Percentiles rank a stretch among this genome's conserved stretches.
These are phyloP conservation scores for Ophiostoma quercus DNA, from an alignment of 2,329 filamentous ascomycete species.

Conservation along the genomic window DNA sequence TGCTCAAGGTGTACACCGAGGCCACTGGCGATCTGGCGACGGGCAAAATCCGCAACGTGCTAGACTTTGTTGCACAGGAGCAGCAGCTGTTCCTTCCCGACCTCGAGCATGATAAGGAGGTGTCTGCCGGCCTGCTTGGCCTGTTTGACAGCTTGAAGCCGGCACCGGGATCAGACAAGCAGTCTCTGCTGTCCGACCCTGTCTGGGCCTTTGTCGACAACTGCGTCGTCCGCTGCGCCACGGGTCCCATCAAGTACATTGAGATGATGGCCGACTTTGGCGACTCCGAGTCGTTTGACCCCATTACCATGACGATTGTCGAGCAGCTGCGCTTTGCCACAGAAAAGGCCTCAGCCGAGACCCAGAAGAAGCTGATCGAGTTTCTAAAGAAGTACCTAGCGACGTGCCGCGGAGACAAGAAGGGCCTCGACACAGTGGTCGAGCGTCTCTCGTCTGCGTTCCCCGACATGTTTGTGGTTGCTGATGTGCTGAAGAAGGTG, in stretches of 20 bases:
- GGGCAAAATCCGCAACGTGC: constrained; percentile 48
- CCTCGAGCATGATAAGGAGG: background rate
- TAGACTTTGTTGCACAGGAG: constrained; percentile 58
- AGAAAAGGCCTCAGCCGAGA: constrained; percentile 39
- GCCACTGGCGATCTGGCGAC: constrained; percentile 46
- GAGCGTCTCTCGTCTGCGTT: background rate
- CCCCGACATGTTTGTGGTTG: background rate
- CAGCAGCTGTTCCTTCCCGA: constrained; percentile 47
- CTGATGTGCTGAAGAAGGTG: background rate
- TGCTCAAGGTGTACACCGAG: constrained; percentile 56
- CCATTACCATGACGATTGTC: constrained; percentile 62
- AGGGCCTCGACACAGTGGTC: constrained; percentile 35
- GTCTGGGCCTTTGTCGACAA: constrained; percentile 76
- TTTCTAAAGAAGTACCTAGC: constrained; percentile 57
- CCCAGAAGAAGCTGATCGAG: constrained; percentile 45
- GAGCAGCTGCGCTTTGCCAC: constrained; percentile 74
- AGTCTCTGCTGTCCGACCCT: constrained; percentile 34
- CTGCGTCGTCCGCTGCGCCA: constrained; percentile 68
- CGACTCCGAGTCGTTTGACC: constrained; percentile 46
- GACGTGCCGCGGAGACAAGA: constrained; percentile 39
- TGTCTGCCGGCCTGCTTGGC: constrained; percentile 38
- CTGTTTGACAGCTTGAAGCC: constrained; percentile 39
- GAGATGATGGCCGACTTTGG: constrained; percentile 57
- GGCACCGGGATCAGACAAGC: constrained; percentile 14
- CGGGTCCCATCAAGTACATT: constrained; percentile 75